Conservation (phyloP, 176 grass and related monocot genomes). For the Tillandsia fasciculata region DNA sequence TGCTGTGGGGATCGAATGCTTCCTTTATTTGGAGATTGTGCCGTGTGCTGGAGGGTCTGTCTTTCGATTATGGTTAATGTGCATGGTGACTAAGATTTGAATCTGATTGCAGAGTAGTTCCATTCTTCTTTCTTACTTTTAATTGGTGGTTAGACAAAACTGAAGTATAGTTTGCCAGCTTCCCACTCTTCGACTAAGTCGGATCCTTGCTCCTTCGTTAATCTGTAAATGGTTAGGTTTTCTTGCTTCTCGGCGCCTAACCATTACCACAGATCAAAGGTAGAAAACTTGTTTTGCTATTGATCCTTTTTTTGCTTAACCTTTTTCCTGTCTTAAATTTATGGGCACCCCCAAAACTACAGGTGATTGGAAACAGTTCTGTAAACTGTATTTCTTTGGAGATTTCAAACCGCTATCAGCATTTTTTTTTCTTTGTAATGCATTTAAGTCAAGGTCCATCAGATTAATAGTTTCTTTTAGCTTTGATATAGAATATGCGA, state of each 20-base stretch:
- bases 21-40: constrained; percentile 35
- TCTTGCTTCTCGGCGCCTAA: constrained; percentile 4
- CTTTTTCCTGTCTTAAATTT: no score
- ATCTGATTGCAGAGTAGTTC: not conserved
- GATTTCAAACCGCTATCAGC: no score
- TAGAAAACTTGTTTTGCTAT: not conserved
- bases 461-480: no score
- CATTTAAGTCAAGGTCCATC: no score
- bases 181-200: not conserved
- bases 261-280: not conserved
- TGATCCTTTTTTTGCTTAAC: not conserved
- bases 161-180: not conserved
- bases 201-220: not conserved
- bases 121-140: not conserved
- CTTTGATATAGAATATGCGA: no score
- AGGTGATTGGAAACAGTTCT: no score
- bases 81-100: not conserved
- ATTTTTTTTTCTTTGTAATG: no score
- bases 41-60: constrained; percentile 20
- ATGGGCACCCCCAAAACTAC: no score
- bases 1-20: constrained; percentile 43
- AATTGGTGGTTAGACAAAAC: not conserved
- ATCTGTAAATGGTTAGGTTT: constrained; percentile 6
- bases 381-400: no score
- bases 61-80: constrained; percentile 33